These are phyloP conservation scores for Sporothrix phasma DNA, from an alignment of 2,329 filamentous ascomycete genomes.

Conservation along the genomic window DNA sequence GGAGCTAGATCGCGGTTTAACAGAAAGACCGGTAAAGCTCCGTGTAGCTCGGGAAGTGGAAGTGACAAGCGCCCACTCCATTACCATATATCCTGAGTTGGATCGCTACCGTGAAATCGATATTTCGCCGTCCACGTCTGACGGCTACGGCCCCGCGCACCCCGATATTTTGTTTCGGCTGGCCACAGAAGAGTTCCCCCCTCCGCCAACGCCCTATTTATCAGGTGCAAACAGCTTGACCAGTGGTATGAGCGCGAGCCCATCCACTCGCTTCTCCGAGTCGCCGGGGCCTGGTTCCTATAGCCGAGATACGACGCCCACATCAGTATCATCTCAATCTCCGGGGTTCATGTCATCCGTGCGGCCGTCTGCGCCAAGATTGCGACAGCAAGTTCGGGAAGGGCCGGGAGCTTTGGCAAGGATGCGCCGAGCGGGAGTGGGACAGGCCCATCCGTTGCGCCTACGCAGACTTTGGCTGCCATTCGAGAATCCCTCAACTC, in stretches of 20 bases:
- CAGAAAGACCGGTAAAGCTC: slow-evolving; percentile 37
- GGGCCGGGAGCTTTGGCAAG: slow-evolving; percentile 45
- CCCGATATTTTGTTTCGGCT: slow-evolving; percentile 45
- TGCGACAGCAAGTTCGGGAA: slow-evolving; percentile 46
- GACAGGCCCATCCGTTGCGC: slow-evolving; percentile 35
- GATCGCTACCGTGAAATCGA: slow-evolving; percentile 48
- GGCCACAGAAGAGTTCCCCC: slow-evolving; percentile 50
- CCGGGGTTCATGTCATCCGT: slow-evolving; percentile 47
- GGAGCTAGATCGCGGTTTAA: slow-evolving; percentile 34
- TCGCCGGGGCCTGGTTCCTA: slow-evolving; percentile 61
- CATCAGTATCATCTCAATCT: slow-evolving; percentile 66
- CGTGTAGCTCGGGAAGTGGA: slow-evolving; percentile 34
- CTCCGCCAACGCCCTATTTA: slow-evolving; percentile 57
- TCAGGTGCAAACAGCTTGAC: slow-evolving; percentile 46
- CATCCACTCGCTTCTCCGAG: slow-evolving; percentile 65
- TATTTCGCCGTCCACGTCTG: slow-evolving; percentile 25
- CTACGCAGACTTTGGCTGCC: slow-evolving; percentile 50
- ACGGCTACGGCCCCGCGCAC: slow-evolving; percentile 24
- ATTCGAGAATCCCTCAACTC: slow-evolving; percentile 62
- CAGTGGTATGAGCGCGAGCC: slow-evolving; percentile 56
- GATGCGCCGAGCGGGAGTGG: slow-evolving; percentile 38
- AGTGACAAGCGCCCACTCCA: slow-evolving; percentile 30
- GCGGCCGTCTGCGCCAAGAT: slow-evolving; percentile 34
- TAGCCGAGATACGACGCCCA: slow-evolving; percentile 69
- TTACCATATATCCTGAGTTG: slow-evolving; percentile 48